These are phyloP conservation scores for Drechslerella coelobrocha DNA, from an alignment of 2,329 filamentous ascomycete species.

Conservation along the genomic window DNA sequence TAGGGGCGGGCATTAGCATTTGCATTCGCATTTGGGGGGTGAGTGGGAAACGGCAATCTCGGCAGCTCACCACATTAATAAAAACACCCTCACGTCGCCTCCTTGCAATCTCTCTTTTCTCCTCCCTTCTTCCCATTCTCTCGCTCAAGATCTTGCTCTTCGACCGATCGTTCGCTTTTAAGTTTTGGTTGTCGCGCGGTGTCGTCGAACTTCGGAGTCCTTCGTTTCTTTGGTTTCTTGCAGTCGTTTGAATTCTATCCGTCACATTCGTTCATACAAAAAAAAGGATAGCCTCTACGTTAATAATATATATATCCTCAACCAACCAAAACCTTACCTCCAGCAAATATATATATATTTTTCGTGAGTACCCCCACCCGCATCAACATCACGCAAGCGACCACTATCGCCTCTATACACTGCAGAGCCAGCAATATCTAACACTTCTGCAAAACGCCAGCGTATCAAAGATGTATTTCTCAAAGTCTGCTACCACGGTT, in stretches of 20 bases:
- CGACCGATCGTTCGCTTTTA: conserved; percentile 13
- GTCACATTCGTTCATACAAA: conserved; percentile 43
- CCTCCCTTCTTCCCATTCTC: conserved; percentile 16
- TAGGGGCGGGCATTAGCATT: conserved; percentile 31
- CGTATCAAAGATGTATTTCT: conserved; percentile 35
- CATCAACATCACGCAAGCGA: neutral
- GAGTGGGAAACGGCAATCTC: conserved; percentile 41
- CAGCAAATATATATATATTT: too few relatives aligned
- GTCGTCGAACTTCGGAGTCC: conserved; percentile 29
- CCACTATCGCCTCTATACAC: neutral
- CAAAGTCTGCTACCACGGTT: conserved; percentile 26
- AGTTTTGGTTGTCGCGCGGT: conserved; percentile 3
- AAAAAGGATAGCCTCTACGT: neutral
- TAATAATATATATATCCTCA: conserved; percentile 26
- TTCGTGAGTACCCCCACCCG: neutral
- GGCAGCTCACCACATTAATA: conserved; percentile 34
- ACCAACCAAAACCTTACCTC: too few relatives aligned
- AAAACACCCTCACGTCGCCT: conserved; percentile 31
- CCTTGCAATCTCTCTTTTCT: conserved; percentile 5
- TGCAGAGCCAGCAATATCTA: too few relatives aligned
- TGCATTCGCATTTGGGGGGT: neutral
- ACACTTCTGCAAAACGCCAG: neutral
- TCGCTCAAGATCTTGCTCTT: conserved; percentile 27
- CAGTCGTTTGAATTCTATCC: conserved; percentile 12
- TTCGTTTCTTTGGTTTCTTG: conserved; percentile 30